Conservation (phyloP, 179 eudicot species). For the Carnegiea gigantea region DNA sequence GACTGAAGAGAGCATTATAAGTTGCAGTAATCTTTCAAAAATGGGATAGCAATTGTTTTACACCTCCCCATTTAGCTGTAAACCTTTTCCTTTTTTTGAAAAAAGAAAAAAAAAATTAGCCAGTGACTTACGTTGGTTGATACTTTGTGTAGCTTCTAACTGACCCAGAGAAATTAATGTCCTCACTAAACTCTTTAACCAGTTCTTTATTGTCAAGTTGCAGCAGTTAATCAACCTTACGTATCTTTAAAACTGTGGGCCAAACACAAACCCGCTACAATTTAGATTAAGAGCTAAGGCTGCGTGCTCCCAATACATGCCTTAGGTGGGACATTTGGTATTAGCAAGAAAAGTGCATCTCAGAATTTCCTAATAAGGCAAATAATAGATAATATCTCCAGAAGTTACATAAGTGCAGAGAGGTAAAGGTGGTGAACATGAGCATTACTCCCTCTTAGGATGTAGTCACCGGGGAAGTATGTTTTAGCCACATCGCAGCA, state of each 20-base stretch:
- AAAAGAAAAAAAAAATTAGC: neutral
- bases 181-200: neutral
- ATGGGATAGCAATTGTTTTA: neutral
- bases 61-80: neutral
- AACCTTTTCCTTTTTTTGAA: too few relatives aligned
- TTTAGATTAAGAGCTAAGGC: neutral
- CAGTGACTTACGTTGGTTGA: too few relatives aligned
- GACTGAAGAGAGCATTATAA: neutral
- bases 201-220: neutral
- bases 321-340: neutral
- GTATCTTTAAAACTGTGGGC: too few relatives aligned
- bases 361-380: neutral
- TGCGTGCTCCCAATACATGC: neutral
- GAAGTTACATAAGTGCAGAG: neutral
- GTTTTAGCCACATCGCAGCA: neutral
- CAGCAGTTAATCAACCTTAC: neutral
- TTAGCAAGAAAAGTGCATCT: neutral
- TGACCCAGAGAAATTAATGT: neutral
- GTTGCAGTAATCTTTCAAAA: neutral
- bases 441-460: neutral
- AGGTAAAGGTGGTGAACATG: too few relatives aligned
- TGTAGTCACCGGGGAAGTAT: neutral
- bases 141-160: too few relatives aligned
- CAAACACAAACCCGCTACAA: too few relatives aligned
- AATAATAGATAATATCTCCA: neutral